phyloP scores from a whole-genome alignment of 495 filamentous ascomycete genomes.

The Talaromyces nanjingensis region DNA sequence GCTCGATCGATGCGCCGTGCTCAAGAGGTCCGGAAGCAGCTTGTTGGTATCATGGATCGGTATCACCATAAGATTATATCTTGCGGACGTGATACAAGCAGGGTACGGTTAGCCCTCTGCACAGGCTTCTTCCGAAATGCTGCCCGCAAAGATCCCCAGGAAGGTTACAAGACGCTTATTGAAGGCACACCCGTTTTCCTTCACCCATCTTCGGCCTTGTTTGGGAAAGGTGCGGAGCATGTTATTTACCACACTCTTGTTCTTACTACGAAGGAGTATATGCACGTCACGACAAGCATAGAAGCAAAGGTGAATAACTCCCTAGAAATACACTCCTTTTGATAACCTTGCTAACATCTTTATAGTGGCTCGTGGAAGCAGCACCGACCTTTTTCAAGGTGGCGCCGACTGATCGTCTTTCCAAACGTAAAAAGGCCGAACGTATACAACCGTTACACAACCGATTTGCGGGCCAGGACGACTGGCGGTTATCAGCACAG shows the following conservation, averaged over 20 bases:
- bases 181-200: conserved; percentile 93
- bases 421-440: conserved; percentile 89
- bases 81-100: conserved; percentile 79
- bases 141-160: conserved; percentile 89
- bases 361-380: conserved; percentile 70
- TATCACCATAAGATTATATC: conserved; percentile 74
- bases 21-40: conserved; percentile 86
- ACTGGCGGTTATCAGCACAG: conserved; percentile 90
- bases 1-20: conserved; percentile 78
- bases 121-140: conserved; percentile 93
- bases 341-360: conserved; percentile 2
- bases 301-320: conserved; percentile 63
- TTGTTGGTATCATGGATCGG: conserved; percentile 86
- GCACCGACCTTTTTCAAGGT: conserved; percentile 99
- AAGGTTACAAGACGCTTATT: conserved; percentile 94
- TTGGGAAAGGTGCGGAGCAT: conserved; percentile 33
- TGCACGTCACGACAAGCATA: conserved; percentile 79
- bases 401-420: conserved; percentile 78
- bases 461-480: conserved; percentile 81
- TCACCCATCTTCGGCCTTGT: conserved; percentile 49
- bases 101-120: conserved; percentile 88
- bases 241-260: conserved; percentile 88
- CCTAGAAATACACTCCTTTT: background rate
- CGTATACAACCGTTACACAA: conserved; percentile 93
- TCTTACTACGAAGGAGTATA: conserved; percentile 93